A percentile compares a stretch with the other conserved stretches of the same genome.
Evolutionary conservation across 257 asterid species (phyloP).

Genomic region (Rhazya stricta): DNA sequence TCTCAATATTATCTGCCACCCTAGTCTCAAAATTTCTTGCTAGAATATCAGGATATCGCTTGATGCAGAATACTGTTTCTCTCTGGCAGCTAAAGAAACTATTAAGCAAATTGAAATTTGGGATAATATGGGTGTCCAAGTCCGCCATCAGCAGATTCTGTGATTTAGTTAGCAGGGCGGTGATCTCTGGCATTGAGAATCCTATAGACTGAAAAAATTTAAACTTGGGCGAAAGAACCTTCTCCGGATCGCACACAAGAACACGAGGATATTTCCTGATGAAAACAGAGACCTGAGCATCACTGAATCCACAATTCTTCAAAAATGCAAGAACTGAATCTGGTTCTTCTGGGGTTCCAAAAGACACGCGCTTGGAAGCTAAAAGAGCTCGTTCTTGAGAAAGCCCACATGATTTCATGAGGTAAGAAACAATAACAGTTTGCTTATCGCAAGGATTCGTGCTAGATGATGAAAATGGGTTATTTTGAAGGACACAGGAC

Average conservation of each 20-base stretch:
- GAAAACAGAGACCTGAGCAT: slow-evolving; percentile 9
- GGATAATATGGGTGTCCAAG: slow-evolving; percentile 2
- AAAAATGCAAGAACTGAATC: slow-evolving; percentile 20
- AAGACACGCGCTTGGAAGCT: slow-evolving; percentile 11
- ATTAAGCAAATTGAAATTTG: neutral
- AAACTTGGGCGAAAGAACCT: slow-evolving; percentile 23
- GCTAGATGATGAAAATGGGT: neutral
- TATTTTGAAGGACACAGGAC: neutral
- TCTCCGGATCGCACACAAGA: slow-evolving; percentile 18
- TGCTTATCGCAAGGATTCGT: too few species aligned
- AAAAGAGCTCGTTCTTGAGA: slow-evolving; percentile 22
- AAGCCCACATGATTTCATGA: slow-evolving; percentile 25
- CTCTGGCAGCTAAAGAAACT: neutral
- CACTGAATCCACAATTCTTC: slow-evolving; percentile 16
- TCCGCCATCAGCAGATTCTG: slow-evolving; percentile 1
- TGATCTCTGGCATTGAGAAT: slow-evolving; percentile 1
- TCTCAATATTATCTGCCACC: slow-evolving; percentile 1
- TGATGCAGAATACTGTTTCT: slow-evolving; percentile 4
- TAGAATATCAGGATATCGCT: slow-evolving; percentile 4
- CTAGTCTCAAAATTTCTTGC: neutral
- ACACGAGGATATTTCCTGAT: slow-evolving; percentile 15
- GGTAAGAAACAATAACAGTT: slow-evolving; percentile 21
- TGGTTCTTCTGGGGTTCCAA: slow-evolving; percentile 16
- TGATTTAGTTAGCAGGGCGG: neutral
- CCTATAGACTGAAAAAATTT: slow-evolving; percentile 14